These are phyloP conservation scores for Ophiostoma fasciatum DNA, from an alignment of 2,329 filamentous ascomycete species.

Conservation along the genomic window DNA sequence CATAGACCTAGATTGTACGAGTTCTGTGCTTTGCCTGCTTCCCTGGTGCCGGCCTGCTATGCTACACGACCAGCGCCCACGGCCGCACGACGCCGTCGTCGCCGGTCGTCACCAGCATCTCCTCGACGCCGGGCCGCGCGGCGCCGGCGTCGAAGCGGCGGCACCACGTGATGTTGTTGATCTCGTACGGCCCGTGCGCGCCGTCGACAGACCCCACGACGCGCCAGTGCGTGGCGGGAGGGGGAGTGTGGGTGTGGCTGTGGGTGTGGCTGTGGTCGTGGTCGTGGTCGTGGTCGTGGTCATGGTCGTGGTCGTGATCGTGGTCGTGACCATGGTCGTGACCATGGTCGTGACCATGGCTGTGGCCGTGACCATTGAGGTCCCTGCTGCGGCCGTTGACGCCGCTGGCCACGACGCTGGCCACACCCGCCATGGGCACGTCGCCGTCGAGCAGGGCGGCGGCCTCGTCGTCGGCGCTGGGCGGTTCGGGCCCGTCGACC, in stretches of 20 bases:
- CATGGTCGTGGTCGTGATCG: constrained; percentile 10
- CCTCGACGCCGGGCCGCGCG: constrained; percentile 45
- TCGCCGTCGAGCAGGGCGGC: constrained; percentile 9
- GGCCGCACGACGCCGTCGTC: constrained; percentile 81
- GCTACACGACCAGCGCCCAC: constrained; percentile 52
- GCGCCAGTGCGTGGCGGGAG: constrained; percentile 41
- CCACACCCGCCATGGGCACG: constrained; percentile 5
- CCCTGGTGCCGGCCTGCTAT: no score
- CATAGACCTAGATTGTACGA: no score
- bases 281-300: constrained; percentile 1
- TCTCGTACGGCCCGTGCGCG: constrained; percentile 82
- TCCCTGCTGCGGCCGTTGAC: background rate
- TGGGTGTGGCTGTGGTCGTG: constrained; percentile 21
- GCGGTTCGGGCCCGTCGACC: constrained; percentile 4
- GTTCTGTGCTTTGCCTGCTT: no score
- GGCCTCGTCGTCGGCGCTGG: constrained; percentile 5
- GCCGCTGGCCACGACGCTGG: no score
- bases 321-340: constrained; percentile 14
- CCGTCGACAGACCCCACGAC: constrained; percentile 53
- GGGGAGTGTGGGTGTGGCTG: constrained; percentile 7
- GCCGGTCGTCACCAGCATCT: constrained; percentile 80
- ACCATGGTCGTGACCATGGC: background rate
- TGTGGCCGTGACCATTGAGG: constrained; percentile 3
- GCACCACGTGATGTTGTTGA: constrained; percentile 88
- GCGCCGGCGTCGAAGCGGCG: constrained; percentile 53